Evolutionary conservation across 176 grass and related monocot species (phyloP).

Genomic region (Avena insularis): DNA sequence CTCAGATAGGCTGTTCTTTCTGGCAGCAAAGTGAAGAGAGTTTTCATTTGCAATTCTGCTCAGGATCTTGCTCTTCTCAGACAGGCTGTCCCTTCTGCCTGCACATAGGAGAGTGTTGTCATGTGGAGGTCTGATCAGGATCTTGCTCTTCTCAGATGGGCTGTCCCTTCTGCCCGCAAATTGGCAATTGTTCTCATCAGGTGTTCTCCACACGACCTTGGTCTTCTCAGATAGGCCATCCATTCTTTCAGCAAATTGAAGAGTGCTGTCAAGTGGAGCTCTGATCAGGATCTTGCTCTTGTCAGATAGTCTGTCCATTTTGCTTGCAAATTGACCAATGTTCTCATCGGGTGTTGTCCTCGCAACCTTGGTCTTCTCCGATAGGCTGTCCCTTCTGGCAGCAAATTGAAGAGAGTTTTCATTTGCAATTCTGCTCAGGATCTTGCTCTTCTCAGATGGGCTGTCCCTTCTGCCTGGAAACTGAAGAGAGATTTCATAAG

Average conservation of each 20-base stretch:
- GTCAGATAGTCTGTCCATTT: conserved; percentile 9
- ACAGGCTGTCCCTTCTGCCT: neutral
- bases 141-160: conserved; percentile 40
- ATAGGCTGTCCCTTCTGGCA: neutral
- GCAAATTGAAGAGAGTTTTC: conserved; percentile 4
- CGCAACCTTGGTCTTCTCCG: conserved; percentile 19
- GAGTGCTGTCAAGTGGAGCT: neutral
- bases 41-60: conserved; percentile 28
- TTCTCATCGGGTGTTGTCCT: neutral
- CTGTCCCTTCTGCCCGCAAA: conserved; percentile 3
- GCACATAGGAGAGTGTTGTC: conserved; percentile 21
- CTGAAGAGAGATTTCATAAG: conserved; percentile 26
- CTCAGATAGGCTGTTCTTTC: conserved; percentile 4
- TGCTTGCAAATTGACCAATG: conserved; percentile 5
- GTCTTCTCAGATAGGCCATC: conserved; percentile 34
- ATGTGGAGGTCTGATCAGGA: neutral
- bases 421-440: conserved; percentile 30
- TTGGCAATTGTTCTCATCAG: neutral
- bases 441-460: conserved; percentile 37
- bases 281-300: conserved; percentile 16
- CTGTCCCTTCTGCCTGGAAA: neutral
- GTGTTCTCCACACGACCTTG: conserved; percentile 15
- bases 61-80: conserved; percentile 40
- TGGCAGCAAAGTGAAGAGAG: neutral
- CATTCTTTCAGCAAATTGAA: neutral